Percentiles rank a stretch among this genome's conserved stretches.
Conservation (phyloP, 805 yeast species). For the Starmerella geochares region DNA sequence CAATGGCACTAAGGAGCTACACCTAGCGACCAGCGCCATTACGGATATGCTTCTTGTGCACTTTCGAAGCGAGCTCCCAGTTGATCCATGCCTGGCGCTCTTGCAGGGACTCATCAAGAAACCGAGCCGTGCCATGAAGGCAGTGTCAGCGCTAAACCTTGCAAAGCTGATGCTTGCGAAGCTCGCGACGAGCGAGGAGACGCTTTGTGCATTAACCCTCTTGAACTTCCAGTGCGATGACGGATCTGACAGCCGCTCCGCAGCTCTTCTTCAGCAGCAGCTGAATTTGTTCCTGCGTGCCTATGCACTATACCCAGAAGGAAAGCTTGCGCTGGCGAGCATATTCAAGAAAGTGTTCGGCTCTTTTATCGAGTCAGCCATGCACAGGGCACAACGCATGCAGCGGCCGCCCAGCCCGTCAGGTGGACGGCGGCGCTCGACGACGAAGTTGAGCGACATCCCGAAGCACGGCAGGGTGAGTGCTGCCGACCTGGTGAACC, state of each 20-base stretch:
- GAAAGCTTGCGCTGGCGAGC: constrained; percentile 34
- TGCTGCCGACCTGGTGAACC: constrained; percentile 39
- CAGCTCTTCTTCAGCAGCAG: constrained; percentile 38
- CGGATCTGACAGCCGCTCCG: neutral
- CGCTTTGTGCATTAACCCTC: constrained; percentile 50
- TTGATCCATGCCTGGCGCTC: neutral
- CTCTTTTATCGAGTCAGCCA: neutral
- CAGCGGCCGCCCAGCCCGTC: constrained; percentile 17
- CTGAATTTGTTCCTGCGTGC: constrained; percentile 28
- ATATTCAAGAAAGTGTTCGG: constrained; percentile 6
- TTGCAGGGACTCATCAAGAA: neutral
- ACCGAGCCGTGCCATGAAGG: constrained; percentile 53
- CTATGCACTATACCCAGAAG: constrained; percentile 36
- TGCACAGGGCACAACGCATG: constrained; percentile 5
- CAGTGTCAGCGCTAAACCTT: constrained; percentile 74
- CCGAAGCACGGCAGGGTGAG: constrained; percentile 31
- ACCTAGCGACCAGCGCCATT: constrained; percentile 12
- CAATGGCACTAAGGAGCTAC: constrained; percentile 6
- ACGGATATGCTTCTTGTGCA: constrained; percentile 30
- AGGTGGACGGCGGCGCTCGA: neutral
- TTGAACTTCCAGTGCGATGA: constrained; percentile 59
- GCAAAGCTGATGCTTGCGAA: constrained; percentile 75
- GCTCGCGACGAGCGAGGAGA: constrained; percentile 53
- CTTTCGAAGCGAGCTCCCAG: neutral
- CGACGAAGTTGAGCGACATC: constrained; percentile 27